Conservation (phyloP, 148 eudicot species). For the Vaccinium macrocarpon region DNA sequence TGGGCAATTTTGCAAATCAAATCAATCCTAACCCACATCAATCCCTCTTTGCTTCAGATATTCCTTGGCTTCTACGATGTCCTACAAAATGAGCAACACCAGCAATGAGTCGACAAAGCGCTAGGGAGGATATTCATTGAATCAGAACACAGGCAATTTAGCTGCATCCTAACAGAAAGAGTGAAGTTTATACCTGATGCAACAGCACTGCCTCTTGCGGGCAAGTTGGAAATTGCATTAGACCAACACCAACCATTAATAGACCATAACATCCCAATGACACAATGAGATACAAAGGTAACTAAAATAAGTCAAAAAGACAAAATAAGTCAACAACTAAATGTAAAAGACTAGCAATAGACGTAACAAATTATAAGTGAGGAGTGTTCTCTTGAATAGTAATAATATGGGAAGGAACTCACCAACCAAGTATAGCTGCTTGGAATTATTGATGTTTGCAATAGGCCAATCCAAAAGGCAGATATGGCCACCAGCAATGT, state of each 20-base stretch:
- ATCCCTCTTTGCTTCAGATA: constrained; percentile 61
- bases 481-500: constrained; percentile 63
- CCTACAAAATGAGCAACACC: constrained; percentile 39
- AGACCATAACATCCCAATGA: constrained; percentile 88
- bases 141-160: background rate
- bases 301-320: constrained; percentile 33
- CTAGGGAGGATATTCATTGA: background rate
- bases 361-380: background rate
- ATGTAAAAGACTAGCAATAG: background rate
- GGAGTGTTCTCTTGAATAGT: background rate
- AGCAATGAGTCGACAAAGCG: background rate
- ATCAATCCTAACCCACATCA: constrained; percentile 59
- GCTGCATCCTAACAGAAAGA: background rate
- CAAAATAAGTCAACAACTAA: background rate
- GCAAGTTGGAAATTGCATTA: constrained; percentile 92
- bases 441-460: constrained; percentile 63
- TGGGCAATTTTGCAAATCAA: background rate
- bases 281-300: constrained; percentile 77
- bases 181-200: constrained; percentile 55
- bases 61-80: constrained; percentile 70
- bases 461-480: constrained; percentile 71
- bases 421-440: constrained; percentile 86
- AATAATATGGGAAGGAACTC: constrained; percentile 25
- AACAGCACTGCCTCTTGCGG: constrained; percentile 83
- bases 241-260: constrained; percentile 80